Conservation (phyloP, 352 stramenopile species). For the Pythium apleroticum region DNA sequence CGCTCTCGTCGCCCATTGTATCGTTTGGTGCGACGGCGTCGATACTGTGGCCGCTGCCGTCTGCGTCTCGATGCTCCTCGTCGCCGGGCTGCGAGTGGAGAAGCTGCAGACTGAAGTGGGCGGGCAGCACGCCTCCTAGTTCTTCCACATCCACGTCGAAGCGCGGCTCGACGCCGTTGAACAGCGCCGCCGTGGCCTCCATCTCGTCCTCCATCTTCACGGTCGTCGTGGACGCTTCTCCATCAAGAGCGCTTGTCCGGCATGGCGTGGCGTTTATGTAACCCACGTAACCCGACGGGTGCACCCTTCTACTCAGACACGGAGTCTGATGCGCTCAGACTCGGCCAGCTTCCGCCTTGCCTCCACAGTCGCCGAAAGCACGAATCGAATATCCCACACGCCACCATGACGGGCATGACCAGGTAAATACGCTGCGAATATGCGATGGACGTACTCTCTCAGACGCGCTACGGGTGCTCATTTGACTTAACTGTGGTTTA, state of each 20-base stretch:
- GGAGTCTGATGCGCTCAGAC: background rate
- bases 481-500: background rate
- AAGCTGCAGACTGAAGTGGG: conserved; percentile 48
- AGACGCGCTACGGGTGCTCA: background rate
- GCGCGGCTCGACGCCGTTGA: conserved; percentile 42
- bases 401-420: conserved; percentile 73
- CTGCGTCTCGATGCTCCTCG: conserved; percentile 14
- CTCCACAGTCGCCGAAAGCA: background rate
- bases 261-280: too few relatives aligned
- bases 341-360: background rate
- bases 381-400: background rate
- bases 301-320: background rate
- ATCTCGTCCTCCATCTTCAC: conserved; percentile 46
- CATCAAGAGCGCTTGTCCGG: background rate
- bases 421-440: conserved; percentile 36
- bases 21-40: background rate
- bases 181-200: conserved; percentile 50
- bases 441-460: background rate
- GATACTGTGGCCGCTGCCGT: background rate
- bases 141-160: conserved; percentile 52
- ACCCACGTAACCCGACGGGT: background rate
- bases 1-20: conserved; percentile 1
- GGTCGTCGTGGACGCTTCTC: background rate
- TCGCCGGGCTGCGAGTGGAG: conserved; percentile 30
- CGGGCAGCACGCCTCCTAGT: conserved; percentile 46